A percentile compares a stretch with the other conserved stretches of the same genome.
These are phyloP conservation scores for Rosa persica DNA, from an alignment of 306 rosid species.

Conservation along the genomic window DNA sequence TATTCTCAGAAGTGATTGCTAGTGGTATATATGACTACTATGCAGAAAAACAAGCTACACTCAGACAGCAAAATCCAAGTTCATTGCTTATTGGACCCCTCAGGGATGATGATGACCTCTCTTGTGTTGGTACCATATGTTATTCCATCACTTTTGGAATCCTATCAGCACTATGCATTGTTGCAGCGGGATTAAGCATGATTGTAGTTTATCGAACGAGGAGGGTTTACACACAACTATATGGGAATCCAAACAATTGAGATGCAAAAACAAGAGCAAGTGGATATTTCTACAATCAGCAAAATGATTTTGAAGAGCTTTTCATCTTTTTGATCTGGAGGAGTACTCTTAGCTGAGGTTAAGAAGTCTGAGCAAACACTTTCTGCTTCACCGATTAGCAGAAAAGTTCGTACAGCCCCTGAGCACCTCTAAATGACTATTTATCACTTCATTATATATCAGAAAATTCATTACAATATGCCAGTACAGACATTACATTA, in stretches of 20 bases:
- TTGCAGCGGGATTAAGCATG: conserved; percentile 51
- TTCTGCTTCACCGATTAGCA: neutral
- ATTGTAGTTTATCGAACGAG: conserved; percentile 48
- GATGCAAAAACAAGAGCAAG: neutral
- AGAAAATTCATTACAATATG: neutral
- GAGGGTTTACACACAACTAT: conserved; percentile 60
- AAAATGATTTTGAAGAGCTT: neutral
- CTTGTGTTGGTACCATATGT: conserved; percentile 61
- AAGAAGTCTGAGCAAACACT: neutral
- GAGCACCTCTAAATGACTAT: neutral
- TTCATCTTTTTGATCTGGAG: neutral
- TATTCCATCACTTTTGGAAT: conserved; percentile 63
- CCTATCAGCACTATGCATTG: conserved; percentile 53
- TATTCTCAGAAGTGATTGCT: conserved; percentile 59
- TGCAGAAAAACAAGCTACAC: conserved; percentile 52
- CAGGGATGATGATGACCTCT: conserved; percentile 33
- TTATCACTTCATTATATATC: neutral
- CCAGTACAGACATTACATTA: neutral
- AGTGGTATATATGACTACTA: conserved; percentile 66
- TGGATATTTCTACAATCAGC: conserved; percentile 13
- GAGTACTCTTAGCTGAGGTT: neutral
- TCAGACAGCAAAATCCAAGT: neutral
- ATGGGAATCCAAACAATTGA: conserved; percentile 39
- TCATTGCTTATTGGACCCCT: conserved; percentile 21
- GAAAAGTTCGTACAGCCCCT: neutral